These are phyloP conservation scores for Magnaporthales sp. DNA, from an alignment of 2,329 filamentous ascomycete species.

Conservation along the genomic window DNA sequence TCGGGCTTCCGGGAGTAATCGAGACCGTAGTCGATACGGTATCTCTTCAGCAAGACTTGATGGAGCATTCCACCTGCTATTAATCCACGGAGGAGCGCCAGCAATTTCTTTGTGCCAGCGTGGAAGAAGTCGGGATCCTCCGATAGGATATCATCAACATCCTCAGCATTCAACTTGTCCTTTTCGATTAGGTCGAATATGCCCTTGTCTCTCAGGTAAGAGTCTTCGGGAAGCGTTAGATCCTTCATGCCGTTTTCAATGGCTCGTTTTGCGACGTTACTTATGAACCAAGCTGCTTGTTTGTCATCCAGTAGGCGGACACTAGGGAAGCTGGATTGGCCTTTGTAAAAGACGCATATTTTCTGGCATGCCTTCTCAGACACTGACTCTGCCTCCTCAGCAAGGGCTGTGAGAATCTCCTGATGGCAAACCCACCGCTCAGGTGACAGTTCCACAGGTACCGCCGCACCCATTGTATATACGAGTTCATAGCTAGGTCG, in stretches of 20 bases:
- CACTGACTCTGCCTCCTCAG: constrained; percentile 22
- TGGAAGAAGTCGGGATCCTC: constrained; percentile 3
- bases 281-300: constrained; percentile 20
- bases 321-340: constrained; percentile 32
- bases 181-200: constrained; percentile 31
- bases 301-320: constrained; percentile 34
- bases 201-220: background rate
- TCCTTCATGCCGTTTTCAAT: constrained; percentile 29
- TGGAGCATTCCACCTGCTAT: constrained; percentile 44
- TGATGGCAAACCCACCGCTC: constrained; percentile 50
- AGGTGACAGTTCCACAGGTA: constrained; percentile 39
- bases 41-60: constrained; percentile 51
- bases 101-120: constrained; percentile 27
- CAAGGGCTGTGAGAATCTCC: constrained; percentile 36
- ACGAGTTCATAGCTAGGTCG: constrained; percentile 52
- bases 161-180: constrained; percentile 14
- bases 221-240: constrained; percentile 8
- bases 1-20: constrained; percentile 28
- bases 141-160: constrained; percentile 26
- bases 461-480: constrained; percentile 50
- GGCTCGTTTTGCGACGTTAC: constrained; percentile 26
- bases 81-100: constrained; percentile 46
- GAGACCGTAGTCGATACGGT: constrained; percentile 56
- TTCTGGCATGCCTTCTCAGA: constrained; percentile 24
- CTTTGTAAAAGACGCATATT: background rate